phyloP scores from a whole-genome alignment of 306 rosid genomes.

The Purshia tridentata region DNA sequence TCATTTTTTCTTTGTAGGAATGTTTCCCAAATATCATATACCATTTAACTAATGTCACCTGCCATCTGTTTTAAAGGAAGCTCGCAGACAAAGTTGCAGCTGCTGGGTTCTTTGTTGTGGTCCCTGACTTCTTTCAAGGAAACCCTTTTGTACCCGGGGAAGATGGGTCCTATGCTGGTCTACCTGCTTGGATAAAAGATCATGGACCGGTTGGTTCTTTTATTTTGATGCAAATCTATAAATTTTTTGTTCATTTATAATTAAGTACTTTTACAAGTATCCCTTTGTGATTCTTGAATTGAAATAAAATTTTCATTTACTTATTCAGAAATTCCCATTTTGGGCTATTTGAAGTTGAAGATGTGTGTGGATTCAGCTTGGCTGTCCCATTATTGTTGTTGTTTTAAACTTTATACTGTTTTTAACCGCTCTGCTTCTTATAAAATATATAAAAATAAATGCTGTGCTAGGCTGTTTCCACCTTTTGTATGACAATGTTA shows the following conservation, averaged over 20 bases:
- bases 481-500: neutral
- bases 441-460: too few relatives aligned
- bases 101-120: constrained; percentile 53
- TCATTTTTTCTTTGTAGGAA: neutral
- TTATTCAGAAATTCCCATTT: neutral
- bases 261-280: neutral
- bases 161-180: constrained; percentile 20
- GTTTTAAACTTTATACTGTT: neutral
- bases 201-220: constrained; percentile 46
- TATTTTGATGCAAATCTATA: neutral
- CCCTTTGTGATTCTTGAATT: neutral
- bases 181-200: constrained; percentile 34
- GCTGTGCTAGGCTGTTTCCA: neutral
- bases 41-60: neutral
- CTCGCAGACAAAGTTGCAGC: constrained; percentile 56
- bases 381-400: neutral
- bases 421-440: neutral
- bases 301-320: neutral
- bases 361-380: neutral
- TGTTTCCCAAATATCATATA: neutral
- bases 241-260: neutral
- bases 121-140: constrained; percentile 59
- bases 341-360: constrained; percentile 2
- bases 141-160: constrained; percentile 46
- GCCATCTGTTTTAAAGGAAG: constrained; percentile 42